Conservation (phyloP, 768 basidiomycete genomes). For the Suillus cothurnatus region DNA sequence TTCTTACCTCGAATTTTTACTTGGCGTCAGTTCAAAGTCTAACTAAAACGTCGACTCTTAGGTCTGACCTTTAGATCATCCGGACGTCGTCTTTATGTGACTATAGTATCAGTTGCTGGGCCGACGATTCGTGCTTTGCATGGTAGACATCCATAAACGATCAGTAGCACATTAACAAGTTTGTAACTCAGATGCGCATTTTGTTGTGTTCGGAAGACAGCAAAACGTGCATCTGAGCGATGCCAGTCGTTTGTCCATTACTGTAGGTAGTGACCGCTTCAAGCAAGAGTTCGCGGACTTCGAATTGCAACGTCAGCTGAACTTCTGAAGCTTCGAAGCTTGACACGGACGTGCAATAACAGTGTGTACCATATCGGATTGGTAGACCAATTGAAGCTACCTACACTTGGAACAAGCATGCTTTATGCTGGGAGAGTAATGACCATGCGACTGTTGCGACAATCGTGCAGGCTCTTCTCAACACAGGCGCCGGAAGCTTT, state of each 20-base stretch:
- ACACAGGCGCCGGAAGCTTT: constrained; percentile 36
- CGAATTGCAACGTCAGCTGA: no score
- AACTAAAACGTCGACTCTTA: neutral
- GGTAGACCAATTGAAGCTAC: neutral
- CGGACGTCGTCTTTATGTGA: neutral
- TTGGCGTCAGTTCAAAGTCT: neutral
- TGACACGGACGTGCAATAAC: neutral
- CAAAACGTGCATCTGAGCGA: no score
- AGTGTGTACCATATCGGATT: neutral
- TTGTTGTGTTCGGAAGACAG: no score
- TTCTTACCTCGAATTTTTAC: neutral
- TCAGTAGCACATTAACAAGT: no score
- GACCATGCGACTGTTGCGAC: neutral
- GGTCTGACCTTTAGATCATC: neutral
- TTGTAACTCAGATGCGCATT: no score
- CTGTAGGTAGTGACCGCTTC: no score
- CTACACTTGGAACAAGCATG: neutral
- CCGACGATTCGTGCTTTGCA: neutral
- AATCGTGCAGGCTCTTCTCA: constrained; percentile 20
- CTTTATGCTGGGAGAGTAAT: neutral
- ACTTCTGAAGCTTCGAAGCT: neutral
- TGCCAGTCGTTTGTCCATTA: no score
- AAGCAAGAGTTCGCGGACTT: neutral
- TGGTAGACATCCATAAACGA: neutral
- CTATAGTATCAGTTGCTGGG: neutral